phyloP scores from a whole-genome alignment of 371 early-diverging fungal genomes.

The Coemansia sp. region DNA sequence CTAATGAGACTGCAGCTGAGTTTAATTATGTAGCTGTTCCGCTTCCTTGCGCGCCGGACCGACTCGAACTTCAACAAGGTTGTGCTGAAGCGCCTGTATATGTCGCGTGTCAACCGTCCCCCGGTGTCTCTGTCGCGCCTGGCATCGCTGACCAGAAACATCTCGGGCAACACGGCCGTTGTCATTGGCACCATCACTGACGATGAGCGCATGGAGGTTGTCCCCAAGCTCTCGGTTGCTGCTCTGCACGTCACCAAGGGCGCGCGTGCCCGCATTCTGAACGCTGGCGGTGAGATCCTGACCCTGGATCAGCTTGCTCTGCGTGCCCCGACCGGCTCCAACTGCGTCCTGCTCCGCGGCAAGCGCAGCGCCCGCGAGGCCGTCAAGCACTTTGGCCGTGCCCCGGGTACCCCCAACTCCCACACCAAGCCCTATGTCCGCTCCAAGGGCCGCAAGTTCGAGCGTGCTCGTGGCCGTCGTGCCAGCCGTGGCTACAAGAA shows the following conservation, averaged over 20 bases:
- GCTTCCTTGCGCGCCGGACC: slow-evolving; percentile 98
- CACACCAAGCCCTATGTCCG: slow-evolving; percentile 93
- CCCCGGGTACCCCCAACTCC: slow-evolving; percentile 82
- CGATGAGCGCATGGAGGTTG: slow-evolving; percentile 88
- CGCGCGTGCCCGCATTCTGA: slow-evolving; percentile 95
- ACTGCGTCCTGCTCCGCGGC: slow-evolving; percentile 95
- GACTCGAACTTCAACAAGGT: slow-evolving; percentile 98
- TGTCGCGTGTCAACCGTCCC: slow-evolving; percentile 97
- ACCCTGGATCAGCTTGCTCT: slow-evolving; percentile 98
- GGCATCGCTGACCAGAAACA: slow-evolving; percentile 57
- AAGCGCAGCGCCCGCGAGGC: slow-evolving; percentile 87
- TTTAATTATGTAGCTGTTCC: slow-evolving; percentile 76
- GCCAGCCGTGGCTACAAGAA: slow-evolving; percentile 60
- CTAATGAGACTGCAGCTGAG: neutral
- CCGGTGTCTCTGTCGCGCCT: slow-evolving; percentile 92
- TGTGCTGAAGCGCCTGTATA: slow-evolving; percentile 96
- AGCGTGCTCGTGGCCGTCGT: slow-evolving; percentile 98
- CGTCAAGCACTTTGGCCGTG: slow-evolving; percentile 90
- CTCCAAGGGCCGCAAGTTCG: slow-evolving; percentile 99
- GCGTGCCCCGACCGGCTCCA: slow-evolving; percentile 95
- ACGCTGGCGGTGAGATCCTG: slow-evolving; percentile 97
- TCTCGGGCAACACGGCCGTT: slow-evolving; percentile 83
- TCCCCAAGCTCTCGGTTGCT: slow-evolving; percentile 95
- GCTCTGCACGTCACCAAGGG: slow-evolving; percentile 94
- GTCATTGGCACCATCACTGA: slow-evolving; percentile 97